Evolutionary conservation across 164 flowering plant species (phyloP), one percentile per base, ranked within the genome.

Genomic region (Litsea cubeba): DNA sequence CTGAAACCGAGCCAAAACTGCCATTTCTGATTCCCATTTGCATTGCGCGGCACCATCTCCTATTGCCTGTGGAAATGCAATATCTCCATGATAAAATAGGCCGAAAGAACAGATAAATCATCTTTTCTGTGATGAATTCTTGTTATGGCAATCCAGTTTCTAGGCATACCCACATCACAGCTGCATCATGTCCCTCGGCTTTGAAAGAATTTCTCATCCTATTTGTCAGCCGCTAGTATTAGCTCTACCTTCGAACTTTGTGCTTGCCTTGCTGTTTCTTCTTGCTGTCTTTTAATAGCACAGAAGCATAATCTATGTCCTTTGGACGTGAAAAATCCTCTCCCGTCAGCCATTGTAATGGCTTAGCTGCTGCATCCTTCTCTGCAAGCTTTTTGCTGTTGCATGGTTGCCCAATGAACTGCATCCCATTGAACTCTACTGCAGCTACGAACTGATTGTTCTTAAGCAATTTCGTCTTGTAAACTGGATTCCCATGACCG

Each of bases 291-390:
- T 66, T 54, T 11, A 68, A 71, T 50, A 74, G 51, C 54, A 74
- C 28, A 3, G 71, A 74, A 66, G 22, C 54, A 15, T 73, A 51
- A 12, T 74, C 71, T 8, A 67, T n/a, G 26, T 67, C 71, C 57
- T 74, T 46, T 2, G 28, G 65, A 15, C 26, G 3, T 15, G 76
- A 58, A 5, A 14, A 10, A 30, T 46, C 54, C 35, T 83, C 88
- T 62, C 89, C 89, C 67, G 79, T 80, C 65, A 95, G 81, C 94
- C 91, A 93, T 68, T 83, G 83, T 28, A 93, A 78, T 69, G 98
- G 97, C 80, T 89, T 92, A 50, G 92, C 86, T 20, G 97, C 98
- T 12, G 98, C 98, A 80, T 87, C 91, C 72, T 91, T 92, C 74
- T 95, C 97, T 2, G 97, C 97, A 66, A 76, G 87, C 79, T 95